A percentile compares a stretch with the other conserved stretches of the same genome.
Conservation (phyloP, 208 protist genomes). For the Crithidia sp. region DNA sequence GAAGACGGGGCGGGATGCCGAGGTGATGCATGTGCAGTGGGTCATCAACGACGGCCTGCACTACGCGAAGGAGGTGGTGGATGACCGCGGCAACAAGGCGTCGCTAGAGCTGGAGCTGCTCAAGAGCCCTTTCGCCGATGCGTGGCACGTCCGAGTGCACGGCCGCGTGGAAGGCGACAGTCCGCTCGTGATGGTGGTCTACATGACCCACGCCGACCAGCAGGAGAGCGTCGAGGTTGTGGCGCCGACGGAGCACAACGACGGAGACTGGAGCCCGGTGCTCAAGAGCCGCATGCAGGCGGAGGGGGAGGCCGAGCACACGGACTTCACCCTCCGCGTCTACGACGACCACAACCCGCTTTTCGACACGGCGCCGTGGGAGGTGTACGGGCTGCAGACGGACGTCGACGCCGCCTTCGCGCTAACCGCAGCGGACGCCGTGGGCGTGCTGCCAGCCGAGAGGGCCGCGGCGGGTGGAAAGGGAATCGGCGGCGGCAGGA, state of each 20-base stretch:
- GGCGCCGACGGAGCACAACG: slow-evolving; percentile 42
- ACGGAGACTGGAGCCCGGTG: slow-evolving; percentile 64
- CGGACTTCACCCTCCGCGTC: slow-evolving; percentile 58
- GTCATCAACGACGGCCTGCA: slow-evolving; percentile 77
- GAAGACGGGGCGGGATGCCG: slow-evolving; percentile 43
- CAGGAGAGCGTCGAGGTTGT: slow-evolving; percentile 42
- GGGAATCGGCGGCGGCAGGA: slow-evolving; percentile 37
- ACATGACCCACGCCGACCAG: slow-evolving; percentile 61
- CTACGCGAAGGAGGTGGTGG: slow-evolving; percentile 73
- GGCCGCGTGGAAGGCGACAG: slow-evolving; percentile 43
- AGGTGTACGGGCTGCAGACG: slow-evolving; percentile 56
- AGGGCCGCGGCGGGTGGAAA: slow-evolving; percentile 46
- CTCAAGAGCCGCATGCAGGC: slow-evolving; percentile 49
- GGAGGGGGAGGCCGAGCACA: slow-evolving; percentile 33
- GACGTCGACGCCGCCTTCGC: slow-evolving; percentile 49
- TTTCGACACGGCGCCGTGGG: slow-evolving; percentile 65
- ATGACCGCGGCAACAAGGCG: slow-evolving; percentile 52
- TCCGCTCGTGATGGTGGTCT: slow-evolving; percentile 66
- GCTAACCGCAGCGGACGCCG: slow-evolving; percentile 31
- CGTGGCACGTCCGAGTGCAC: slow-evolving; percentile 86
- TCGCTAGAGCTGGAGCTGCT: slow-evolving; percentile 77
- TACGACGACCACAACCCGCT: slow-evolving; percentile 73
- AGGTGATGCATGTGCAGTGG: slow-evolving; percentile 75
- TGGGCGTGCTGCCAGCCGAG: slow-evolving; percentile 44
- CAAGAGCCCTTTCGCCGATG: slow-evolving; percentile 76